A percentile compares a stretch with the other conserved stretches of the same genome.
Conservation (phyloP, 2,329 filamentous ascomycete genomes). For the Botrytis elliptica region DNA sequence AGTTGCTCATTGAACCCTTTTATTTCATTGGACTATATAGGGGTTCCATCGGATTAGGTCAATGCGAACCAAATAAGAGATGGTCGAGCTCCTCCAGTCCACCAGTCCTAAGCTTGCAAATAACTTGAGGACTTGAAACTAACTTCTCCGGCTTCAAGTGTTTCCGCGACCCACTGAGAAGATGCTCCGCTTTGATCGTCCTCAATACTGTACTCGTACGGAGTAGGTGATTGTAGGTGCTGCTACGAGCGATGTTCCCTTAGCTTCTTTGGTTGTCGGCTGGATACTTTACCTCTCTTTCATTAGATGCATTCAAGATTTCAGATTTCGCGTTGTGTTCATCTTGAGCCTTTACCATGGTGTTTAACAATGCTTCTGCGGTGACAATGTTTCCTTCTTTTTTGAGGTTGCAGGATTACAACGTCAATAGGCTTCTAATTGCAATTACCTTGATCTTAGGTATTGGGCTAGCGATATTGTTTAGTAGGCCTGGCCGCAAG, state of each 20-base stretch:
- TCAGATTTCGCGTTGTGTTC: not conserved
- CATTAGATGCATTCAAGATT: not conserved
- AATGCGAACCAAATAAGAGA: not conserved
- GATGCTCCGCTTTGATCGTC: not conserved
- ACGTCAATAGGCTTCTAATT: not conserved
- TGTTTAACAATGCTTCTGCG: not conserved
- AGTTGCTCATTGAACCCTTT: not conserved
- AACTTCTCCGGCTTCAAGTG: slow-evolving; percentile 1
- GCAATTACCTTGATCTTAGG: not conserved
- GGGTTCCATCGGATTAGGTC: not conserved
- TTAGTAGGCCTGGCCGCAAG: not conserved
- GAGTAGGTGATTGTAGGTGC: not conserved
- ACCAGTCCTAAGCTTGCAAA: not conserved
- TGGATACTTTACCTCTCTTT: not conserved
- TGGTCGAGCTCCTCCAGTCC: not conserved
- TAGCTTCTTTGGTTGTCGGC: not conserved
- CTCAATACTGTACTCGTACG: not conserved
- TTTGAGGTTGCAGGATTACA: not conserved
- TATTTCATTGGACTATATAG: no score
- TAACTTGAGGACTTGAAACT: not conserved
- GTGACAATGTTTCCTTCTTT: not conserved
- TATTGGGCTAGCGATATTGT: not conserved
- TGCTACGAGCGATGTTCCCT: not conserved
- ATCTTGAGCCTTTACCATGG: not conserved
- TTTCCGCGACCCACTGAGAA: not conserved